Percentiles rank a stretch among this genome's conserved stretches.
Evolutionary conservation across 345 rosid species (phyloP).

Genomic region (Acer campestre): DNA sequence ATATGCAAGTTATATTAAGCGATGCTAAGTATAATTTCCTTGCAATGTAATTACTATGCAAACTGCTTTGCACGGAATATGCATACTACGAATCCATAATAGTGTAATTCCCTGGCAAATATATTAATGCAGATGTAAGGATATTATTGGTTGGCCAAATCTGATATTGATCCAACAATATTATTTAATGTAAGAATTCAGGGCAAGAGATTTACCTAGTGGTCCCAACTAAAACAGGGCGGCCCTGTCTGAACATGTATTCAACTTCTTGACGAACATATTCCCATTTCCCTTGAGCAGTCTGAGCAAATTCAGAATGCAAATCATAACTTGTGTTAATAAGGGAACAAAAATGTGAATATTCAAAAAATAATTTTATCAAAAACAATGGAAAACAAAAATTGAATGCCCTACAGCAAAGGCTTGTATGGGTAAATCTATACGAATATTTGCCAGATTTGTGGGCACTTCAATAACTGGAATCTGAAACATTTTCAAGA

Average conservation of each 20-base stretch:
- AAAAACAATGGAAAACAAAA: constrained; percentile 10
- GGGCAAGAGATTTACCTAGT: constrained; percentile 62
- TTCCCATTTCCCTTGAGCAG: constrained; percentile 96
- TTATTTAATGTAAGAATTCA: neutral
- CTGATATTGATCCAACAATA: neutral
- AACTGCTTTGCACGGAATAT: neutral
- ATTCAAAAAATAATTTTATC: constrained; percentile 1
- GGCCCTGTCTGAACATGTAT: constrained; percentile 88
- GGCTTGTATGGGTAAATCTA: constrained; percentile 90
- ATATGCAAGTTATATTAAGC: neutral
- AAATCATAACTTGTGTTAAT: constrained; percentile 20
- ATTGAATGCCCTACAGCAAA: constrained; percentile 67
- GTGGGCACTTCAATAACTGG: constrained; percentile 97
- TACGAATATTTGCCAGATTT: constrained; percentile 85
- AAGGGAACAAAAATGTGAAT: constrained; percentile 2
- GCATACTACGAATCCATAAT: neutral
- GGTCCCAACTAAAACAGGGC: constrained; percentile 97
- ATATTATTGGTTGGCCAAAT: neutral
- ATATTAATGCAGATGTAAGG: neutral
- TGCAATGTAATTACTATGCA: neutral
- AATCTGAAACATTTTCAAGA: constrained; percentile 86
- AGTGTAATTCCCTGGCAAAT: constrained; percentile 6
- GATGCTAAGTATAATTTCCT: neutral
- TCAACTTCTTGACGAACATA: constrained; percentile 85
- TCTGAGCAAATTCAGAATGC: constrained; percentile 41